phyloP scores from a whole-genome alignment of 768 basidiomycete species.

The Sutorius australiensis region DNA sequence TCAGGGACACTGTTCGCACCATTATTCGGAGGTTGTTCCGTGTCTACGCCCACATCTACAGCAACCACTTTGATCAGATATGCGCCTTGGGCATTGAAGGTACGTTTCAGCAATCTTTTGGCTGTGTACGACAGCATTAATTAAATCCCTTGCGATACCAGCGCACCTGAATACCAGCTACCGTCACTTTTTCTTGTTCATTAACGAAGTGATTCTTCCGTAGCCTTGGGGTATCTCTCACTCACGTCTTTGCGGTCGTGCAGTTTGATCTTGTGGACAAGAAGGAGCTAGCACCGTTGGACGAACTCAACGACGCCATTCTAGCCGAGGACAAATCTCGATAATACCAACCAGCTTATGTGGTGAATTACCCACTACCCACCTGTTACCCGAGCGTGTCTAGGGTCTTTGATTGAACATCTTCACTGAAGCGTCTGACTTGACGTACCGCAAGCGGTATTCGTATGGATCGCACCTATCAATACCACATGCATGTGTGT shows the following conservation, averaged over 20 bases:
- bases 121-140: not conserved
- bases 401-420: not conserved
- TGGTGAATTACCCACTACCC: not conserved
- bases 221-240: not conserved
- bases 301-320: constrained; percentile 93
- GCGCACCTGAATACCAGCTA: constrained; percentile 99
- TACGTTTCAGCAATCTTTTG: constrained; percentile 29
- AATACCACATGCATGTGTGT: constrained; percentile 11
- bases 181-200: constrained; percentile 95
- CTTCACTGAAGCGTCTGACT: not conserved
- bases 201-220: constrained; percentile 73
- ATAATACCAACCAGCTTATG: constrained; percentile 6
- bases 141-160: constrained; percentile 29
- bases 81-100: constrained; percentile 98
- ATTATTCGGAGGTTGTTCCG: constrained; percentile 92
- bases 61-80: constrained; percentile 98
- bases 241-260: constrained; percentile 7
- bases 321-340: constrained; percentile 51
- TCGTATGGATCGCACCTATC: constrained; percentile 6
- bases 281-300: constrained; percentile 92
- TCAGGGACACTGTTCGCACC: constrained; percentile 86
- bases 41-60: constrained; percentile 98
- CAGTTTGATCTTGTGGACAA: constrained; percentile 94
- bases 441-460: not conserved
- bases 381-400: not conserved